Base-by-base conservation (phyloP, 441 rosid species). In the Brassica hybrid region DNA sequence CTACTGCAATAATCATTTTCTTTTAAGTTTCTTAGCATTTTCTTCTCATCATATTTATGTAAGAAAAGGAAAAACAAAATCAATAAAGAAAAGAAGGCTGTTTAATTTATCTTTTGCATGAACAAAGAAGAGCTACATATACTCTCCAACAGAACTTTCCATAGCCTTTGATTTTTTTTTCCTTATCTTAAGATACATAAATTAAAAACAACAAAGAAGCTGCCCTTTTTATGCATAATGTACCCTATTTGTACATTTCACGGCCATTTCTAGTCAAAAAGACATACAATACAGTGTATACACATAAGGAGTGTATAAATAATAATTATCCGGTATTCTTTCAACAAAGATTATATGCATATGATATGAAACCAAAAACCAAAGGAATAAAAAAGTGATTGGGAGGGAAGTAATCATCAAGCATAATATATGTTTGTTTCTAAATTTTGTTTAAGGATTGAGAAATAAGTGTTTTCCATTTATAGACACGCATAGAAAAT, bases 331-430 rank as follows among this genome's bases (percentile, higher is more conserved):
- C 13, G 32, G 32, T 64, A 45, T 67, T 65, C 13, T 6, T 67
- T 13, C 16, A 18, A 27, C 67, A 70, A 45, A 82, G 69, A 85
- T 79, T 77, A 75, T 72, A 82, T 58, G 41, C 82, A 76, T 75
- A 74, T 67, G 77, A 74, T 57, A 63, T 62, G 81, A 71, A 77
- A 34, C 41, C 45, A 79, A 77, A 81, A 78, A 36, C 74, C 50
- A 50, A 73, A 79, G 81, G 97, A 93, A 89, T 90, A 86, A 93
- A 89, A 84, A 80, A 89, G 87, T 91, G 87, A 89, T 83, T 90
- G 97, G 84, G 65, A 73, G 75, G 80, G 88, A 91, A 91, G 95
- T 84, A 88, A 91, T 72, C 72, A 74, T 71, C 78, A 80, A 81
- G 86, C 77, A 82, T 70, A 56, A 76, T 56, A 75, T 76, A 76